Evolutionary conservation across 2,329 filamentous ascomycete species (phyloP).

Genomic region (Stachybotrys elegans): DNA sequence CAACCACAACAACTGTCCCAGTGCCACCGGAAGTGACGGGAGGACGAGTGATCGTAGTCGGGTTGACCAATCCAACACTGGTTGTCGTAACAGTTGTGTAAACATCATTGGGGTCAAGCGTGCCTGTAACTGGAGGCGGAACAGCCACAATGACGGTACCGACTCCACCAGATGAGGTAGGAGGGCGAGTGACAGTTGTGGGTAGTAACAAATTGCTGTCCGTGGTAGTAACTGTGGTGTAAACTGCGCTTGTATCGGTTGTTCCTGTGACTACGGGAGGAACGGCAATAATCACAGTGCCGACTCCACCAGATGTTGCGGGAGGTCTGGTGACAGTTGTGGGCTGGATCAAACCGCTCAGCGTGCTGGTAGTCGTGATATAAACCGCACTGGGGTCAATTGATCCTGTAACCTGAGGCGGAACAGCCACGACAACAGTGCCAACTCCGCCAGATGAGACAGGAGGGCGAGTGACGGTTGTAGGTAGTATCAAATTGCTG

Average conservation of each 20-base stretch:
- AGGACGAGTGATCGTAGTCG: background rate
- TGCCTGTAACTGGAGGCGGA: background rate
- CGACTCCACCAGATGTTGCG: background rate
- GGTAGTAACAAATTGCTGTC: background rate
- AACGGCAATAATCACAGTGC: background rate
- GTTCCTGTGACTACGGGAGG: background rate
- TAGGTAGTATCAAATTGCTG: background rate
- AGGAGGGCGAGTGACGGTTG: no score
- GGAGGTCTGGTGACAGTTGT: background rate
- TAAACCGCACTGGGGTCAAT: no score
- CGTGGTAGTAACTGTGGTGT: slow-evolving; percentile 1
- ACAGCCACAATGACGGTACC: background rate
- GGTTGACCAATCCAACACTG: background rate
- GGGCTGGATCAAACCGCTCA: no score
- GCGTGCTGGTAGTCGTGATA: no score
- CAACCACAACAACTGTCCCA: background rate
- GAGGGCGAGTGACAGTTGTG: background rate
- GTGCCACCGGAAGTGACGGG: background rate
- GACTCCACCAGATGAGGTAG: background rate
- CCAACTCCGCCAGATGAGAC: no score
- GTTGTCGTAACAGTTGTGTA: background rate
- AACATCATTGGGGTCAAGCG: no score
- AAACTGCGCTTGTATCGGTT: background rate
- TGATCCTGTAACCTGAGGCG: no score
- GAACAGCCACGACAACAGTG: no score